These are phyloP conservation scores for Teratosphaeria gauchensis DNA, from an alignment of 2,329 filamentous ascomycete species.

Conservation along the genomic window DNA sequence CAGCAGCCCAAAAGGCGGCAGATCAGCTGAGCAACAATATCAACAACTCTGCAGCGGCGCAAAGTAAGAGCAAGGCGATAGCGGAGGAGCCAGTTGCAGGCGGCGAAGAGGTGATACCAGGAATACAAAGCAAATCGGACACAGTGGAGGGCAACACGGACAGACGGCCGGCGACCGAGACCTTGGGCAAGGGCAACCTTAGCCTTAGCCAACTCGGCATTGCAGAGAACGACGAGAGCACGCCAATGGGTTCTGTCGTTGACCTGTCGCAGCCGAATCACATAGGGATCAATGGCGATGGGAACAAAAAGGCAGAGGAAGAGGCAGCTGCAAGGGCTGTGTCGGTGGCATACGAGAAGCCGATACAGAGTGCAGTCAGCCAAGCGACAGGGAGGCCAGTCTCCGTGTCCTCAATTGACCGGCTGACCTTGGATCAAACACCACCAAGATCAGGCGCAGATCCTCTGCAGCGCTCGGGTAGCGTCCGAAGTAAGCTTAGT, in stretches of 20 bases:
- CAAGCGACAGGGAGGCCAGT: conserved; percentile 29
- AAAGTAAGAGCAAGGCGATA: conserved; percentile 36
- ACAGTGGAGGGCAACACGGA: conserved; percentile 43
- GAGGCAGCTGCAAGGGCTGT: conserved; percentile 50
- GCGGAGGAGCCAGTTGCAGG: conserved; percentile 9
- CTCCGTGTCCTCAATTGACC: conserved; percentile 31
- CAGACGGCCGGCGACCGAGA: conserved; percentile 67
- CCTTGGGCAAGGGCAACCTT: conserved; percentile 77
- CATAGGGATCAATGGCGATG: conserved; percentile 13
- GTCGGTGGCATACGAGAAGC: conserved; percentile 48
- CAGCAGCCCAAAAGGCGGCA: conserved; percentile 85
- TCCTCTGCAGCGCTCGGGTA: conserved; percentile 44
- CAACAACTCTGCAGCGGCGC: conserved; percentile 45
- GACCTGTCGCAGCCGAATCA: conserved; percentile 50
- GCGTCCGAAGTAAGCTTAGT: conserved; percentile 45
- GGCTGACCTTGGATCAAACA: conserved; percentile 44
- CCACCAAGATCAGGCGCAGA: conserved; percentile 55
- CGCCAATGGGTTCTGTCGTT: conserved; percentile 48
- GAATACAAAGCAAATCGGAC: conserved; percentile 15
- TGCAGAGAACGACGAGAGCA: conserved; percentile 43
- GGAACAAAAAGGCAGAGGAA: conserved; percentile 48
- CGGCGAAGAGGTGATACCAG: conserved; percentile 34
- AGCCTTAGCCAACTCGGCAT: conserved; percentile 85
- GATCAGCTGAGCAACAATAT: conserved; percentile 65
- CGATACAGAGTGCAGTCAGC: conserved; percentile 19